Conservation (phyloP, 225 moss, liverwort and hornwort species). For the Bryum argenteum region DNA sequence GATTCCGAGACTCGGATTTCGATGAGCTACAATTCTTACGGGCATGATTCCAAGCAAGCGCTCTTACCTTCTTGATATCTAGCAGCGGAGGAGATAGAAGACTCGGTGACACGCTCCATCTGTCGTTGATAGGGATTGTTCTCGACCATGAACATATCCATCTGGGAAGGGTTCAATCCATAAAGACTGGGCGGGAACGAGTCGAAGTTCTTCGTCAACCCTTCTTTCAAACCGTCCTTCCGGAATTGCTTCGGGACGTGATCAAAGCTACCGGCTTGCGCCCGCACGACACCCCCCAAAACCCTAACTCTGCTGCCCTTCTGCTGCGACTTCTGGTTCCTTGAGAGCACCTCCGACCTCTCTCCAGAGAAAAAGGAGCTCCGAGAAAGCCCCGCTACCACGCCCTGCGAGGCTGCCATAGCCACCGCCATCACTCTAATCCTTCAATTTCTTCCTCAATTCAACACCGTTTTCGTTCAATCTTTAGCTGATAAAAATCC, state of each 20-base stretch:
- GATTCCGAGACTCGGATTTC: too few species aligned
- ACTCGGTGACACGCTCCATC: constrained; percentile 79
- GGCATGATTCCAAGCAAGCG: constrained; percentile 1
- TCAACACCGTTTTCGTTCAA: constrained; percentile 20
- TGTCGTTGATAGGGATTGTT: constrained; percentile 90
- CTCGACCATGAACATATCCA: constrained; percentile 99
- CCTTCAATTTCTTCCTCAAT: constrained; percentile 6
- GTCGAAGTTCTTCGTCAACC: constrained; percentile 74
- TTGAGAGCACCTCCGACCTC: constrained; percentile 30
- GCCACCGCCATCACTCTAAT: constrained; percentile 43
- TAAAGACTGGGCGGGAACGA: constrained; percentile 78
- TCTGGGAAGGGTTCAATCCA: constrained; percentile 82
- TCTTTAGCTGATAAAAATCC: neutral
- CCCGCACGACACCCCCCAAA: constrained; percentile 39
- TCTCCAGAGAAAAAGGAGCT: constrained; percentile 48
- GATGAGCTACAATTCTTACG: neutral
- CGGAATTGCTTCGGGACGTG: constrained; percentile 88
- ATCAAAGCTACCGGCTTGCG: constrained; percentile 55
- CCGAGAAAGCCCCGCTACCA: constrained; percentile 39
- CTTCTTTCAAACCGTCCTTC: constrained; percentile 76
- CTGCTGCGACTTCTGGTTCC: constrained; percentile 28
- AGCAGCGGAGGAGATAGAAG: constrained; percentile 83
- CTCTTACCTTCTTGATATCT: constrained; percentile 76
- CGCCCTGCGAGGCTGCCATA: constrained; percentile 49
- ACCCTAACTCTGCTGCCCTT: constrained; percentile 42